Percentiles rank a stretch among this genome's conserved stretches.
These are phyloP conservation scores for Trypanosoma avium DNA, from an alignment of 208 protist genomes.

Conservation along the genomic window DNA sequence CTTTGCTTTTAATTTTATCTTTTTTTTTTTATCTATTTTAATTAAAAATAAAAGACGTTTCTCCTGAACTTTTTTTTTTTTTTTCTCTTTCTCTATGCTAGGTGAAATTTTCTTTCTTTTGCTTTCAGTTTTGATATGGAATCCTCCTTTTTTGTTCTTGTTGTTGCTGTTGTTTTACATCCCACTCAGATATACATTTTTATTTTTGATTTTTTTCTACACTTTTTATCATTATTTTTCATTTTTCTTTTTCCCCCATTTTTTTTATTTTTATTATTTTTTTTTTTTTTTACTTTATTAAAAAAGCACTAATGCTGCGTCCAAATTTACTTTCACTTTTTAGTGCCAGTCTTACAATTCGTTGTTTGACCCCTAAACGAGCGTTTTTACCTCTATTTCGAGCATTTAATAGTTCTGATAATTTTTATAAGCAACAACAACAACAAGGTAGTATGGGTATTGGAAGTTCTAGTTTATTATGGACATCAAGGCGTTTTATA, in stretches of 20 bases:
- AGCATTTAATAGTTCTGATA: neutral
- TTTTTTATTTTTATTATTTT: slow-evolving; percentile 10
- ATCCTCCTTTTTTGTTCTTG: no score
- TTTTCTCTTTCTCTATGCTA: slow-evolving; percentile 21
- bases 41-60: no score
- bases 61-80: slow-evolving; percentile 31
- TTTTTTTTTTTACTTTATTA: neutral
- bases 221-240: no score
- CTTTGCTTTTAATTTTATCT: neutral
- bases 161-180: no score
- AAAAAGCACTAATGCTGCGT: neutral
- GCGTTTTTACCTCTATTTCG: neutral
- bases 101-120: no score
- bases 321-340: neutral
- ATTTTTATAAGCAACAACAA: neutral
- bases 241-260: no score
- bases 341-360: neutral
- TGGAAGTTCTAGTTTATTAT: neutral
- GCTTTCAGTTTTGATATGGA: no score
- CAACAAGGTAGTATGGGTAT: neutral
- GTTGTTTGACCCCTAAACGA: neutral
- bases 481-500: slow-evolving; percentile 33
- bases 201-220: slow-evolving; percentile 18
- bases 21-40: slow-evolving; percentile 1
- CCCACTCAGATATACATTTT: slow-evolving; percentile 9